phyloP scores from a whole-genome alignment of 163 green algal species.

The Volvox carteri region DNA sequence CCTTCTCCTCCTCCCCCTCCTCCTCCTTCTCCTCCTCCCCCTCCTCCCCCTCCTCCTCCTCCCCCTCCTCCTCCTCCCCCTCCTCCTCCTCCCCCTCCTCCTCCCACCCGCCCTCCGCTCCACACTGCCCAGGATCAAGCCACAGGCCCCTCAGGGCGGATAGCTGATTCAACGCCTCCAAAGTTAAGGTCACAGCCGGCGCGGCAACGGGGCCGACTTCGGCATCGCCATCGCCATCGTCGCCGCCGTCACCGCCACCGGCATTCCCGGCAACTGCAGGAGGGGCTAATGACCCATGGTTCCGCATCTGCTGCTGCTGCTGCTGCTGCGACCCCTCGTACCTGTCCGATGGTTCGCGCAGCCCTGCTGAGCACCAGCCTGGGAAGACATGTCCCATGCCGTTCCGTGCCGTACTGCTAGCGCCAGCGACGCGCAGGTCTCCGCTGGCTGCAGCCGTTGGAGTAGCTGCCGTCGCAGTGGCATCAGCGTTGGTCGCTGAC shows the following conservation, averaged over 20 bases:
- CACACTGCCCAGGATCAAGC: slow-evolving; percentile 13
- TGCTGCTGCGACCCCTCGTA: background rate
- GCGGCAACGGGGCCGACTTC: background rate
- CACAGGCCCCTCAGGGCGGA: slow-evolving; percentile 9
- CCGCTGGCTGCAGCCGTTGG: background rate
- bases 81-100: background rate
- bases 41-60: background rate
- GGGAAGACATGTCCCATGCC: no score
- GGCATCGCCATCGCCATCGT: no score
- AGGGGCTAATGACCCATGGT: background rate
- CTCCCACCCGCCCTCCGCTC: background rate
- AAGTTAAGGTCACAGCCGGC: no score
- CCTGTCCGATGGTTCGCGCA: no score
- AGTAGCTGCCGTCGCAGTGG: background rate
- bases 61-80: background rate
- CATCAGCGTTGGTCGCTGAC: background rate
- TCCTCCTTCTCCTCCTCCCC: no score
- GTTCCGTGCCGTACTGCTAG: no score
- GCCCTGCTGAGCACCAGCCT: background rate
- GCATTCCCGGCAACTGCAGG: background rate
- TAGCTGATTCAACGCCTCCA: slow-evolving; percentile 1
- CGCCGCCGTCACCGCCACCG: background rate
- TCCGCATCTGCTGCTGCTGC: background rate
- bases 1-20: background rate
- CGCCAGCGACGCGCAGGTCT: no score